Conservation (phyloP, 116 monocot species). For the Trichopus zeylanicus region DNA sequence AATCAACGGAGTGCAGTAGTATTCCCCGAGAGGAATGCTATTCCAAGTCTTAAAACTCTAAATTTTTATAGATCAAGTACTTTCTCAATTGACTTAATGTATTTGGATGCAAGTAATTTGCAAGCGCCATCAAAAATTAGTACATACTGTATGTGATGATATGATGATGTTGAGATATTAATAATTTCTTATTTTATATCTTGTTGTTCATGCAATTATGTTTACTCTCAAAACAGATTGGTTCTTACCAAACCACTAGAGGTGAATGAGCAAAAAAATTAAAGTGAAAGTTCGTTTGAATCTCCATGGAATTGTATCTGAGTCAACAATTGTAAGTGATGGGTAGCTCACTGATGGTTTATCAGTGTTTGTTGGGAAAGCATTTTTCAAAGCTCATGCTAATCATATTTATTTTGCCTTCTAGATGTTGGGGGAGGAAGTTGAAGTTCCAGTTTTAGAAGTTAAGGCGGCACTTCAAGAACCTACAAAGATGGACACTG, state of each 20-base stretch:
- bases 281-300: constrained; percentile 80
- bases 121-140: constrained; percentile 50
- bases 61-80: constrained; percentile 63
- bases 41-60: constrained; percentile 61
- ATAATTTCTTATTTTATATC: neutral
- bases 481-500: constrained; percentile 66
- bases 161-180: neutral
- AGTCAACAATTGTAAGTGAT: constrained; percentile 66
- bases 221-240: constrained; percentile 48
- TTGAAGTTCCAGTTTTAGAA: constrained; percentile 51
- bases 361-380: neutral
- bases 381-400: neutral
- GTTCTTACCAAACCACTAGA: constrained; percentile 71
- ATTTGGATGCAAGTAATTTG: constrained; percentile 25
- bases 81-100: constrained; percentile 64
- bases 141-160: constrained; percentile 34
- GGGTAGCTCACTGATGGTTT: neutral
- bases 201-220: too few relatives aligned
- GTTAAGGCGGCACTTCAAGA: constrained; percentile 33
- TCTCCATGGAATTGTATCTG: constrained; percentile 86
- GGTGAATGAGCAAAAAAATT: constrained; percentile 60
- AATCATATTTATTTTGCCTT: neutral
- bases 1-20: constrained; percentile 46
- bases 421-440: constrained; percentile 91
- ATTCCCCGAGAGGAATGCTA: constrained; percentile 68